Evolutionary conservation across 495 filamentous ascomycete genomes (phyloP).

Genomic region (Penicillium roqueforti): DNA sequence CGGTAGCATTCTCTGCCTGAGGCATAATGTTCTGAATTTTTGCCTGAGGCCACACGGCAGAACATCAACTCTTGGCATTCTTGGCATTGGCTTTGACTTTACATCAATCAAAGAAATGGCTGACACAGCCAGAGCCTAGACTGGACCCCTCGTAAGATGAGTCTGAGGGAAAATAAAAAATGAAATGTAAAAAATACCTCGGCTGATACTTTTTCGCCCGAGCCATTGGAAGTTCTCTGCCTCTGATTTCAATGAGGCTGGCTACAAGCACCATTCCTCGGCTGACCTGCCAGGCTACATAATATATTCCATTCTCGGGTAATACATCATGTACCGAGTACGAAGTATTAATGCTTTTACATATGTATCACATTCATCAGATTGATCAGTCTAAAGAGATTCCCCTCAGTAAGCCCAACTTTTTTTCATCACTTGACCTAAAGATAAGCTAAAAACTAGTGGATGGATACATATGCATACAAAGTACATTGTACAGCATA

Average conservation of each 20-base stretch:
- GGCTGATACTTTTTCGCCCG: neutral
- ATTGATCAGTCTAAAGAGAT: neutral
- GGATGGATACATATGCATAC: neutral
- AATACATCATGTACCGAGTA: neutral
- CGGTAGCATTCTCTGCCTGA: slow-evolving; percentile 18
- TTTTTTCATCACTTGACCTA: neutral
- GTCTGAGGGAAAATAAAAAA: neutral
- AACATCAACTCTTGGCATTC: neutral
- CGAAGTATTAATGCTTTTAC: neutral
- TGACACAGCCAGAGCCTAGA: neutral
- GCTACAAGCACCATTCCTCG: neutral
- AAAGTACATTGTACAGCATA: neutral
- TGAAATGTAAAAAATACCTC: neutral
- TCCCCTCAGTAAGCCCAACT: neutral
- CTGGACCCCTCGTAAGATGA: neutral
- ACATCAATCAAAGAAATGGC: neutral
- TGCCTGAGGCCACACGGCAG: slow-evolving; percentile 6
- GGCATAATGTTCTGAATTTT: neutral
- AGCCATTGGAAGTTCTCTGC: neutral
- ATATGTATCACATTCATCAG: neutral
- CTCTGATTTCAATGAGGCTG: neutral
- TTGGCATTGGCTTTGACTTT: neutral
- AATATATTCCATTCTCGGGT: neutral
- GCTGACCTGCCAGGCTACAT: neutral
- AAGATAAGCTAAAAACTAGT: neutral